Evolutionary conservation across 2,329 filamentous ascomycete species (phyloP), one percentile per base, ranked within the genome.

Genomic region (Ophiosphaerella narmari): DNA sequence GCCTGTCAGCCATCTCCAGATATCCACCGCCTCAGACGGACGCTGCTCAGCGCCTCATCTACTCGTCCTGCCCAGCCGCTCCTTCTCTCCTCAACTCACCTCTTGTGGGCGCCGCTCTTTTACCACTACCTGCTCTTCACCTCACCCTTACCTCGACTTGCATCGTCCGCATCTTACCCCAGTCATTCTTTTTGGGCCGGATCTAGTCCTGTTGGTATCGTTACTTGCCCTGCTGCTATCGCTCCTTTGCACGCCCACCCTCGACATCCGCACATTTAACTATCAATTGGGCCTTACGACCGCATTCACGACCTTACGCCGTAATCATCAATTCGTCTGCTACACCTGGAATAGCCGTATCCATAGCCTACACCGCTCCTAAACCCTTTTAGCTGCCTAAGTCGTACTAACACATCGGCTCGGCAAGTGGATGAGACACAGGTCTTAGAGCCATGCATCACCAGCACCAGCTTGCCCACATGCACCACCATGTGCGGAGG

Each of bases 151-250:
- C 39, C 51, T 44, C 59, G 38, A 50, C 56, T 43, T 55, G 55
- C 58, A 55, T 50, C 45, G 56, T 66, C 63, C 62, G 42, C 43
- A 62, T 65, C 68, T 68, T 69, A 73, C 71, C 69, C 64, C 66
- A 72, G 71, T 73, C 71, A 71, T 66, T 73, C 71, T 67, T 73
- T 73, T 69, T 63, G 57, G 62, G 59, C 58, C 37, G 50, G 60
- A 61, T 44, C 53, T 54, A 43, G 51, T 57, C 62, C 47, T 63
- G 46, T 54, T 62, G 48, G 29, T 50, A 35, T 9, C 26, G 26
- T 11, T 34, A 36, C 46, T 55, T 55, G 41, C 50, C 43, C 35
- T 43, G 31, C 48, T 43, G 43, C 47, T 40, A 39, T 48, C 54
- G 52, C 58, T 61, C 52, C 50, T 57, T 58, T 53, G 51, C 52